Evolutionary conservation across 225 moss, liverwort and hornwort species (phyloP), one percentile per base, ranked within the genome.

Genomic region (Sphagnum contortum): DNA sequence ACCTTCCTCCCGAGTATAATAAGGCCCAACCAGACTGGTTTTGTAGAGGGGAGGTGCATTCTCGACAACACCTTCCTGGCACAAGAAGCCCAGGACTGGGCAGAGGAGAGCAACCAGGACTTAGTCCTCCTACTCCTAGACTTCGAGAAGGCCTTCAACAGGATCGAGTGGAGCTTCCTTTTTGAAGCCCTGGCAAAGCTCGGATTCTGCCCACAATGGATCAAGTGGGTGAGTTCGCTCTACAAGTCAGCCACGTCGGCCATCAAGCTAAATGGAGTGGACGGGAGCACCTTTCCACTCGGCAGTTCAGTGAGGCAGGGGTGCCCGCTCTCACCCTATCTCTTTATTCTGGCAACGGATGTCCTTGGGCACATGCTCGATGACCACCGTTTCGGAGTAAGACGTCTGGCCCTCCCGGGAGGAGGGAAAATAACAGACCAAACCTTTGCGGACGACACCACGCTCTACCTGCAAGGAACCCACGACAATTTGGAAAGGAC

Each of bases 71-170:
- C 57, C 3, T 8, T 67, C 2, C 29, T 67, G 2, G 54, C 57
- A 2, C 4, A 8, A 48, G 67, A 67, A 4, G 56, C 46, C 2
- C 44, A 55, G 5, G 11, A 57, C 5, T 64, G 45, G 68, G 11
- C 50, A 12, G 10, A 5, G 13, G 9, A 69, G 6, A 47, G 44
- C 3, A 58, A 45, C 14, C 49, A 48, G 6, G 50, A 59, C 44
- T 44, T 60, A 0, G 8, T 51, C 47, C 3, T 69, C 3, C 47
- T 69, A 0, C 45, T 60, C 1, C 5, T 69, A 0, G 68, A 69
- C 50, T 69, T 69, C 29, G 49, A 69, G 45, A 69, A 69, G 45
- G 59, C 68, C 1, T 69, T 59, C 29, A 59, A 69, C 1, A 0
- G 50, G 5, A n/a, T 69, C 0, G 47, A 58, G 3, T 60, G 68